A percentile compares a stretch with the other conserved stretches of the same genome.
Conservation (phyloP, 768 basidiomycete genomes). For the Suillus ampliporus region DNA sequence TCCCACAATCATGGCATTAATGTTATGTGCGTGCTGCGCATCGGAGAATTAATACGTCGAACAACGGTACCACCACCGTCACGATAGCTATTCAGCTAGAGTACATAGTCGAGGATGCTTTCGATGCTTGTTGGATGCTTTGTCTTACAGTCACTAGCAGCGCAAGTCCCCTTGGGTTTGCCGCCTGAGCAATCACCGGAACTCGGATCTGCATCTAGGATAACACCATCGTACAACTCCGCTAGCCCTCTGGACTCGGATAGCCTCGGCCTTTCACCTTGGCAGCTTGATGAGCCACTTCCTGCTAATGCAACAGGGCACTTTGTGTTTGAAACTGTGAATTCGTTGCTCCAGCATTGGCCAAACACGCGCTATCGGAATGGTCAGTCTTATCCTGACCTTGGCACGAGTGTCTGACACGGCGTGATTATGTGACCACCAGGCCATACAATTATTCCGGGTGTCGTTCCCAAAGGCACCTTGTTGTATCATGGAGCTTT, state of each 20-base stretch:
- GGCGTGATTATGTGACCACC: neutral
- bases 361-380: slow-evolving; percentile 53
- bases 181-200: neutral
- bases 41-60: no score
- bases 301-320: slow-evolving; percentile 34
- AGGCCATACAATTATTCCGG: slow-evolving; percentile 13
- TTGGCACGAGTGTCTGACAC: neutral
- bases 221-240: neutral
- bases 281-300: slow-evolving; percentile 31
- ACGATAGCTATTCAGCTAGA: neutral
- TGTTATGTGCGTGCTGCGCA: no score
- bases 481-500: slow-evolving; percentile 22
- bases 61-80: neutral
- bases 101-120: neutral
- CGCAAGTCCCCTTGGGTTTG: neutral
- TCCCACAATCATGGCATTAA: no score
- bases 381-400: slow-evolving; percentile 31
- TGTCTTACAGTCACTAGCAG: slow-evolving; percentile 2
- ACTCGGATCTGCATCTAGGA: neutral
- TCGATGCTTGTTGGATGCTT: neutral
- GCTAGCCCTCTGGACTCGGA: neutral
- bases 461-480: slow-evolving; percentile 14
- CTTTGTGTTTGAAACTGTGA: slow-evolving; percentile 40
- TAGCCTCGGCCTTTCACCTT: slow-evolving; percentile 9
- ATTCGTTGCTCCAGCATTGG: slow-evolving; percentile 47